Conservation (phyloP, 148 eudicot genomes). For the Diospyros lotus region DNA sequence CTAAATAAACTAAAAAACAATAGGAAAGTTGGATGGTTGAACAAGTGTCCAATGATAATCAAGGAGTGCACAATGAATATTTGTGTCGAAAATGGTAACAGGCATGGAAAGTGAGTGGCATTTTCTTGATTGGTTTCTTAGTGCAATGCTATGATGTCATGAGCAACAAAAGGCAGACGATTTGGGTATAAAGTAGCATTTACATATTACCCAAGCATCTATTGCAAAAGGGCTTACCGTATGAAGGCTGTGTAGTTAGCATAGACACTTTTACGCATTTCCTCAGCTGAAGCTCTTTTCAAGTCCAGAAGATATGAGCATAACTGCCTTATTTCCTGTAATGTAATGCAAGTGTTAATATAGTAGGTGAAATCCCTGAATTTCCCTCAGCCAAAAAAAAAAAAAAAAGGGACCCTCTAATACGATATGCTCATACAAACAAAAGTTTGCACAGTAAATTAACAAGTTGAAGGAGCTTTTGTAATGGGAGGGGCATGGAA, state of each 20-base stretch:
- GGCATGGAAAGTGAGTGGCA: too few relatives aligned
- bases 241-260: conserved; percentile 95
- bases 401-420: not conserved
- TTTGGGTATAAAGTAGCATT: not conserved
- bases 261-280: conserved; percentile 95
- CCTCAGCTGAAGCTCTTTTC: conserved; percentile 95
- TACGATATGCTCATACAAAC: not conserved
- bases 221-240: conserved; percentile 47
- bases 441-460: not conserved
- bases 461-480: not conserved
- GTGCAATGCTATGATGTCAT: not conserved
- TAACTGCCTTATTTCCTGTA: conserved; percentile 86
- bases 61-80: too few relatives aligned
- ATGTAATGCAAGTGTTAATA: not conserved
- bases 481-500: too few relatives aligned
- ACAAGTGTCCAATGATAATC: too few relatives aligned
- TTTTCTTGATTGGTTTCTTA: too few relatives aligned
- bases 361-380: not conserved
- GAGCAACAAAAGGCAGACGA: not conserved
- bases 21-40: too few relatives aligned
- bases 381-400: too few relatives aligned
- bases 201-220: not conserved
- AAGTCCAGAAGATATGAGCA: conserved; percentile 83
- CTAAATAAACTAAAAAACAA: too few relatives aligned
- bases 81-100: too few relatives aligned